phyloP scores from a whole-genome alignment of 1,284 basidiomycete genomes.

The Phenoliferia sp. region DNA sequence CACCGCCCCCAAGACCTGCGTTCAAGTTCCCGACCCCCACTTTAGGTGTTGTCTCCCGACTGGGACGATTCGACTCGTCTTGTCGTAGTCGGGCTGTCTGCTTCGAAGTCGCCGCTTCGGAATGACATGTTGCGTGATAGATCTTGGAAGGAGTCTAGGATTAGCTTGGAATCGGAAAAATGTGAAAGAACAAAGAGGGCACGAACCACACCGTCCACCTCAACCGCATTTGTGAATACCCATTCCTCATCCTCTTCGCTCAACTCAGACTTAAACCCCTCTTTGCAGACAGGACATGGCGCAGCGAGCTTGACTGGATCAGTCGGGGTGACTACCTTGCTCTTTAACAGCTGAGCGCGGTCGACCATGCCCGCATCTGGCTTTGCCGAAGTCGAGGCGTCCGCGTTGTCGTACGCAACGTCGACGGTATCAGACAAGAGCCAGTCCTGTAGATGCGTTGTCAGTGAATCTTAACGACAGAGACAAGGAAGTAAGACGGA shows the following conservation, averaged over 20 bases:
- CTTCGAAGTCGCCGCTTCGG: slow-evolving; percentile 51
- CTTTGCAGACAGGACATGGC: slow-evolving; percentile 97
- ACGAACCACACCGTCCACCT: slow-evolving; percentile 23
- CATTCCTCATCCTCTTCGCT: slow-evolving; percentile 96
- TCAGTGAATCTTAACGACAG: slow-evolving; percentile 25
- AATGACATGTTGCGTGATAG: slow-evolving; percentile 87
- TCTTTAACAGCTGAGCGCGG: slow-evolving; percentile 56
- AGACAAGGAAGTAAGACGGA: slow-evolving; percentile 46
- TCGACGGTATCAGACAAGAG: slow-evolving; percentile 46
- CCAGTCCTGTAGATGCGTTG: slow-evolving; percentile 63
- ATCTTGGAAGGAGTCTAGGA: slow-evolving; percentile 45
- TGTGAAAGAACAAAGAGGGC: background rate
- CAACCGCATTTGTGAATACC: slow-evolving; percentile 90
- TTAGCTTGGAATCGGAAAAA: background rate
- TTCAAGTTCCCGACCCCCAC: background rate
- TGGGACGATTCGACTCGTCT: background rate
- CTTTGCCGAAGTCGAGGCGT: background rate
- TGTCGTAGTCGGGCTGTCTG: slow-evolving; percentile 19
- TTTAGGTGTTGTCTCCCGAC: slow-evolving; percentile 5
- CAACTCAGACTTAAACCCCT: slow-evolving; percentile 85
- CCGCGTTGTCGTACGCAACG: background rate
- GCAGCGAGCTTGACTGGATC: slow-evolving; percentile 64
- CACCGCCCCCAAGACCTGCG: background rate
- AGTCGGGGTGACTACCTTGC: slow-evolving; percentile 74
- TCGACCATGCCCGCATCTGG: slow-evolving; percentile 16